Evolutionary conservation across 441 rosid genomes (phyloP).

Genomic region (Populus hybrid): DNA sequence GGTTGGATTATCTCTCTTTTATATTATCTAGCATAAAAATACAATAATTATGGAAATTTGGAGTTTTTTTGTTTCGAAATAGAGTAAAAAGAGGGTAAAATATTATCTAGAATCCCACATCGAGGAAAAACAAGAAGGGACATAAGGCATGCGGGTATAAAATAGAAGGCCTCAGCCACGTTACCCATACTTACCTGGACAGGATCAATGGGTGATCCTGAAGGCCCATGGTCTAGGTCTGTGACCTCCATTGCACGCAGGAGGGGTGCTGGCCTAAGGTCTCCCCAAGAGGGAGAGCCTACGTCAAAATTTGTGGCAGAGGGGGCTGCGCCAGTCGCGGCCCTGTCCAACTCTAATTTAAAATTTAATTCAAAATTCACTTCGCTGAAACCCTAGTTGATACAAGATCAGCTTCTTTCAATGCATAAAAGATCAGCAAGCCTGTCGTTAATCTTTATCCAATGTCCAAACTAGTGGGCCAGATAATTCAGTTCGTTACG

Average conservation of each 20-base stretch:
- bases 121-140: neutral
- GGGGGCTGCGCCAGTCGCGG: neutral
- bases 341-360: fast-evolving
- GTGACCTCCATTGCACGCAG: constrained; percentile 15
- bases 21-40: too few relatives aligned
- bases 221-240: constrained; percentile 10
- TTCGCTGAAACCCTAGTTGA: fast-evolving
- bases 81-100: too few relatives aligned
- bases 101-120: neutral
- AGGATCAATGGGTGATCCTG: constrained; percentile 7
- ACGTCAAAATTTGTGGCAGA: constrained; percentile 11
- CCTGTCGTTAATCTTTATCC: too few relatives aligned
- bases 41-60: too few relatives aligned
- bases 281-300: constrained; percentile 11
- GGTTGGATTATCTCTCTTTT: too few relatives aligned
- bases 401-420: too few relatives aligned
- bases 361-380: neutral
- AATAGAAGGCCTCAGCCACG: neutral
- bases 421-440: too few relatives aligned
- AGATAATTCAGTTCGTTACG: too few relatives aligned
- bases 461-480: too few relatives aligned
- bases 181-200: constrained; percentile 10
- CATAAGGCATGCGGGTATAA: neutral
- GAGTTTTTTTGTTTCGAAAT: too few relatives aligned
- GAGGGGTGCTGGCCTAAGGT: constrained; percentile 11